These are phyloP conservation scores for Xylariaceae sp. DNA, from an alignment of 2,329 filamentous ascomycete genomes.

Conservation along the genomic window DNA sequence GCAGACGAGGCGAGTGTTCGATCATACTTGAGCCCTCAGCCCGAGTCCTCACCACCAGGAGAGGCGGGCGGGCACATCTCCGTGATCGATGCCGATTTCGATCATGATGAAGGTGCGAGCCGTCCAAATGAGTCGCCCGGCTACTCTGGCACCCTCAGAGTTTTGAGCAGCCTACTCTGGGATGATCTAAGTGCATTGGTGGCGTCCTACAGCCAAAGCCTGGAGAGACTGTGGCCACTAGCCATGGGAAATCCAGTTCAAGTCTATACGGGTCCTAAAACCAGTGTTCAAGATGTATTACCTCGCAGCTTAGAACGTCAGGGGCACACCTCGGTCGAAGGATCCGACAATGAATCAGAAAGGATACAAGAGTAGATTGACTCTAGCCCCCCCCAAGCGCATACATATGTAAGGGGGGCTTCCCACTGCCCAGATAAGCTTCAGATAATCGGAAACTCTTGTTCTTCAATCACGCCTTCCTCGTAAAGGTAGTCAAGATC, in stretches of 20 bases:
- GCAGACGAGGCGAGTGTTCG: conserved; percentile 6
- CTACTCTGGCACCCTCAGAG: conserved; percentile 23
- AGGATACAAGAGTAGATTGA: too few species aligned
- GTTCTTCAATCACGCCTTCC: background rate
- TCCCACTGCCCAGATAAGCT: too few species aligned
- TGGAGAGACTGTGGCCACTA: conserved; percentile 24
- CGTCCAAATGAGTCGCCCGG: conserved; percentile 16
- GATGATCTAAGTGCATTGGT: conserved; percentile 22
- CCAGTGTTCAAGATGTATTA: too few species aligned
- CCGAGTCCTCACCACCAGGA: conserved; percentile 6
- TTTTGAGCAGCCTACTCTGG: conserved; percentile 26
- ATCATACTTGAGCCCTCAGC: conserved; percentile 14
- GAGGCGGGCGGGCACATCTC: conserved; percentile 20
- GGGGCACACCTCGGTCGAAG: too few species aligned
- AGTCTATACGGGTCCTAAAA: conserved; percentile 21
- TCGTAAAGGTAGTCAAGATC: background rate
- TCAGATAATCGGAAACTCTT: background rate
- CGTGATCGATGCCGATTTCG: conserved; percentile 20
- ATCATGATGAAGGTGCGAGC: conserved; percentile 7
- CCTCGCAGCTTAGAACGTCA: too few species aligned
- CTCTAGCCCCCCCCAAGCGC: too few species aligned
- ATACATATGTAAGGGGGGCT: too few species aligned
- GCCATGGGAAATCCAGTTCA: conserved; percentile 24
- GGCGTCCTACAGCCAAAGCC: conserved; percentile 6
- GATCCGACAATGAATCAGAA: too few species aligned